A percentile compares a stretch with the other conserved stretches of the same genome.
Evolutionary conservation across 2,329 filamentous ascomycete species (phyloP).

Genomic region (Fusarium sp.): DNA sequence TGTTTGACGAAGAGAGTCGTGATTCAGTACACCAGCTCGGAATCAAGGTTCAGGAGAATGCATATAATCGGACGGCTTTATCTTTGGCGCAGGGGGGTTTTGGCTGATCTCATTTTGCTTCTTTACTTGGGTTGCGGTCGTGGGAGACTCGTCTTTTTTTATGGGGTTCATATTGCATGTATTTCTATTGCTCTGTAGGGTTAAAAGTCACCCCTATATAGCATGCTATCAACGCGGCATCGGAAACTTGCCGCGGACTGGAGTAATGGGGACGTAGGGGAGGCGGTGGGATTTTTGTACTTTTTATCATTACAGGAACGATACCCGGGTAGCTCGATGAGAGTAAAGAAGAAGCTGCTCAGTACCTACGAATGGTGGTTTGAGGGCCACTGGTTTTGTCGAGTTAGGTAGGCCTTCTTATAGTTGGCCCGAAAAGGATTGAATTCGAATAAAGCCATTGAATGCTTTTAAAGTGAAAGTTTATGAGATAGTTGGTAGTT

Average conservation of each 20-base stretch:
- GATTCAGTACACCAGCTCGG: conserved; percentile 19
- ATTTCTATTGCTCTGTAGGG: conserved; percentile 36
- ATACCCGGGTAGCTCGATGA: conserved; percentile 44
- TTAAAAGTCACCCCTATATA: background rate
- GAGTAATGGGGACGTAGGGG: conserved; percentile 17
- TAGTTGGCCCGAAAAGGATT: conserved; percentile 11
- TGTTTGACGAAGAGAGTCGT: conserved; percentile 40
- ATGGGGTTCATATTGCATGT: conserved; percentile 26
- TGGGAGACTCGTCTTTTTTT: conserved; percentile 4
- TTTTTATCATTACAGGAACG: conserved; percentile 45
- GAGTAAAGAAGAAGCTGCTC: conserved; percentile 26
- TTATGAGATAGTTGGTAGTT: background rate
- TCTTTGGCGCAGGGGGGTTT: conserved; percentile 43
- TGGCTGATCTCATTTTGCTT: conserved; percentile 11
- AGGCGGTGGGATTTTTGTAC: conserved; percentile 39
- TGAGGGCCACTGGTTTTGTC: background rate
- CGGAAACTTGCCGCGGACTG: background rate
- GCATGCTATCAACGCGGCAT: conserved; percentile 25
- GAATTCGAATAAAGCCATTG: background rate
- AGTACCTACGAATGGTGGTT: conserved; percentile 32
- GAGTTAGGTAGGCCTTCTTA: background rate
- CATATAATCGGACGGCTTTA: conserved; percentile 44
- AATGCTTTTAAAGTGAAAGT: background rate
- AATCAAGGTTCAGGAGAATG: conserved; percentile 31
- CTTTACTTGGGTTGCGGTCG: conserved; percentile 1